Base-by-base conservation (phyloP, 2,329 filamentous ascomycete genomes). In the Aureobasidium sp. region DNA sequence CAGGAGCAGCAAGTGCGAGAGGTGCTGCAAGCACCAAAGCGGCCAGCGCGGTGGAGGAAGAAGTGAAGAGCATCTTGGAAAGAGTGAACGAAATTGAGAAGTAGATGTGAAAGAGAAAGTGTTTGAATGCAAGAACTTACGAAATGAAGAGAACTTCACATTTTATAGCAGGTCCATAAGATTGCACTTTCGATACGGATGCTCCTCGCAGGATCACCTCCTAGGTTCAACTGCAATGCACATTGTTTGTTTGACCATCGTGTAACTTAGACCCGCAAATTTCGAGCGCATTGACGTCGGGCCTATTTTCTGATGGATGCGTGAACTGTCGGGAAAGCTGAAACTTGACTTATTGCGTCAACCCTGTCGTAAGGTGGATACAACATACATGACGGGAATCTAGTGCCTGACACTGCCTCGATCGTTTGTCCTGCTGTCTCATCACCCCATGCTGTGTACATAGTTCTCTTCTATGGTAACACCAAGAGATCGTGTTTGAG, bases 11-110 rank as follows among this genome's bases (percentile, higher is more conserved):
- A 57, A 57, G 27, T 44, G 53, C 53, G 25, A 57, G 12, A 34
- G 53, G 53, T 44, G 53, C 41, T 44, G 53, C 41, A 57, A 57
- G 53, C 2, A 36, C 29, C 39, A 57, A 5, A 45, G 53, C 53
- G 53, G 41, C 53, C 53, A 57, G 53, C 53, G 53, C 53, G 36
- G 53, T 25, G 53, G 39, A 45, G 15, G 53, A 56, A 31, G 52
- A 34, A 57, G 53, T 45, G 39, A 45, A 57, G n/a, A 57, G 6
- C 53, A 57, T 57, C n/a, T 57, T 57, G 39, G 11, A 57, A 57
- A 9, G 53, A 57, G 41, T 45, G 53, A 17, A 8, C 45, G 25
- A 20, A 22, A 17, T 41, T 55, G 51, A 55, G 49, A 41, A 55
- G 4, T 4, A 22, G 3, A 22, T 20, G 4, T 31, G 25, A 29